Base-by-base conservation (phyloP, 2,329 filamentous ascomycete genomes). In the Camptophora hylomeconis region DNA sequence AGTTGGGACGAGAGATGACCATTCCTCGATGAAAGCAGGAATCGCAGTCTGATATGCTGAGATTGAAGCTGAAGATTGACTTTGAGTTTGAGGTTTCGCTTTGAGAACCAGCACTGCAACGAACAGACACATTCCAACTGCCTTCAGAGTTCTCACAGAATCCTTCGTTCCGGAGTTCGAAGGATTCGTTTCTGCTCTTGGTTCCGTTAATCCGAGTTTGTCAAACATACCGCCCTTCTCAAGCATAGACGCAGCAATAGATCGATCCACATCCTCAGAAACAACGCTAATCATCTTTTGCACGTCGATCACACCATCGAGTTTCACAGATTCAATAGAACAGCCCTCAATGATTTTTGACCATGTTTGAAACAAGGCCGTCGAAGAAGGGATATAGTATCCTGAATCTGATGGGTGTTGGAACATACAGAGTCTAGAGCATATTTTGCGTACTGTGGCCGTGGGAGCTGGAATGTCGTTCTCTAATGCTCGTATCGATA, bases 281-380 rank as follows among this genome's bases (percentile, higher is more conserved):
- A n/a, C n/a, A n/a, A n/a, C n/a, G n/a, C n/a, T n/a, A n/a, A n/a
- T n/a, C n/a, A n/a, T n/a, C n/a, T n/a, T n/a, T n/a, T n/a, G n/a
- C n/a, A n/a, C n/a, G n/a, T n/a, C n/a, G n/a, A n/a, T n/a, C n/a
- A n/a, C n/a, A n/a, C n/a, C n/a, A 32, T 36, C 32, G 17, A 39
- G 21, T 6, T 31, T 22, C 16, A 32, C n/a, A 1, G 26, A 26
- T 16, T 26, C 30, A 18, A 39, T 37, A 11, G 26, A 24, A 26
- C 35, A 40, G 17, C 33, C 29, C 19, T 40, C 36, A 9, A 35
- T 16, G 20, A 41, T 33, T 10, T 29, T 26, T 17, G 22, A 32
- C 41, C 41, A 45, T 7, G 32, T 28, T n/a, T 31, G 26, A 9
- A 45, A 31, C 5, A 45, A 26, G n/a, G 37, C 17, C 8, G 18